A percentile compares a stretch with the other conserved stretches of the same genome.
Conservation (phyloP, 352 stramenopile species). For the Halophytophthora polymorphica region DNA sequence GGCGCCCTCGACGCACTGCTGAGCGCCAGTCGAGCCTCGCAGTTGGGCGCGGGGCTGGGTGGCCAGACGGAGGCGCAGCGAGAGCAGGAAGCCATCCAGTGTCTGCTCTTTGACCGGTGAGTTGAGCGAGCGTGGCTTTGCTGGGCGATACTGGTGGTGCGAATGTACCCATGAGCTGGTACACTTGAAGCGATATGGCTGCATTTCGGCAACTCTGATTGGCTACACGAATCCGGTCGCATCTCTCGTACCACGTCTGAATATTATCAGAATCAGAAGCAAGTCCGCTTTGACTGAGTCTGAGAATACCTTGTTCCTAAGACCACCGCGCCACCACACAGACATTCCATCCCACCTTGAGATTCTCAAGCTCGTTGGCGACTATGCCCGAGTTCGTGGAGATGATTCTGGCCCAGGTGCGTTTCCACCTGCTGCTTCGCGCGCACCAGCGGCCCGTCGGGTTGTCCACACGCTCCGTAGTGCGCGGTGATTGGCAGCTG, state of each 20-base stretch:
- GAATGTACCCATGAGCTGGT: neutral
- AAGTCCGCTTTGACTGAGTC: too few species aligned
- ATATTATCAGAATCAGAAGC: too few species aligned
- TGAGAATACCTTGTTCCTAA: too few species aligned
- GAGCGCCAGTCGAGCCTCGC: slow-evolving; percentile 3
- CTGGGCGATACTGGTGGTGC: neutral
- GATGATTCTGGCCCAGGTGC: slow-evolving; percentile 80
- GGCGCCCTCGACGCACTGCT: slow-evolving; percentile 14
- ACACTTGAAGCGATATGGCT: too few species aligned
- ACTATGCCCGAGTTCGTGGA: slow-evolving; percentile 80
- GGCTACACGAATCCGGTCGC: too few species aligned
- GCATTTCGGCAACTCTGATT: slow-evolving; percentile 11
- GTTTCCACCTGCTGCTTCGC: slow-evolving; percentile 1
- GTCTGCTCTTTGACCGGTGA: slow-evolving; percentile 41
- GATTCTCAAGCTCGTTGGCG: too few species aligned
- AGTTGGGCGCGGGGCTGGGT: neutral
- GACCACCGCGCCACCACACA: too few species aligned
- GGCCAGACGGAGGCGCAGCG: slow-evolving; percentile 51
- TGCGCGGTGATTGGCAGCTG: neutral
- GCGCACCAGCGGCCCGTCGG: neutral
- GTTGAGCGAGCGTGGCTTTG: neutral
- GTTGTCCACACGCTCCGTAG: neutral
- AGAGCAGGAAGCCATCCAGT: slow-evolving; percentile 58
- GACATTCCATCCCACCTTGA: slow-evolving; percentile 9
- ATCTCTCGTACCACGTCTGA: too few species aligned